These are phyloP conservation scores for Suillus plorans DNA, from an alignment of 768 basidiomycete species.

Conservation along the genomic window DNA sequence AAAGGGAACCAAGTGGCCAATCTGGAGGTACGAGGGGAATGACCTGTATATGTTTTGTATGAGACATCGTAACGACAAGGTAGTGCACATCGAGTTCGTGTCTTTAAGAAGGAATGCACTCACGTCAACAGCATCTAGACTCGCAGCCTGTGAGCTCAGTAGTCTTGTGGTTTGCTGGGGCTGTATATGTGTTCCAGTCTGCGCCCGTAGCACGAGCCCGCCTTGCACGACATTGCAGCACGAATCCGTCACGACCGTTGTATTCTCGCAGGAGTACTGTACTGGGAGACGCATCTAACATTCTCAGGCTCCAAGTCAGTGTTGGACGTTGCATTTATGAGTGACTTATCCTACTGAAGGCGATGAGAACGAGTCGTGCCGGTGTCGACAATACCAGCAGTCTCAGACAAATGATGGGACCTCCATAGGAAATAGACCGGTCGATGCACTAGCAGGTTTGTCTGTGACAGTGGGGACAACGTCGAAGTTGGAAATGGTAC, in stretches of 20 bases:
- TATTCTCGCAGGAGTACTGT: constrained; percentile 66
- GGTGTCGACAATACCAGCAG: too few relatives aligned
- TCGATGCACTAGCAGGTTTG: too few relatives aligned
- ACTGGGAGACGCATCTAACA: constrained; percentile 30
- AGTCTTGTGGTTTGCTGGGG: constrained; percentile 62
- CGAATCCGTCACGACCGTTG: constrained; percentile 52
- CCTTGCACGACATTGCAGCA: constrained; percentile 69
- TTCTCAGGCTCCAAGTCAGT: too few relatives aligned
- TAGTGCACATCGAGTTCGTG: not conserved
- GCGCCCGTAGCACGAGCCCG: constrained; percentile 64
- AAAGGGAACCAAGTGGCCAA: constrained; percentile 74
- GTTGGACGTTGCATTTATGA: too few relatives aligned
- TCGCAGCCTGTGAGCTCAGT: constrained; percentile 77
- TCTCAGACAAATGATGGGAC: too few relatives aligned
- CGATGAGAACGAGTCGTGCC: too few relatives aligned
- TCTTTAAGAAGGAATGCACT: constrained; percentile 24
- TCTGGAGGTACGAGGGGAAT: constrained; percentile 64
- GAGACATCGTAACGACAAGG: not conserved
- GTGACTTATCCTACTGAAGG: too few relatives aligned
- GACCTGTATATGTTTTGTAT: constrained; percentile 39
- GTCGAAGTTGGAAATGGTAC: too few relatives aligned
- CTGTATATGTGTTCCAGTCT: constrained; percentile 70
- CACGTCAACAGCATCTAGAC: constrained; percentile 78
- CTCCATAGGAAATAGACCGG: too few relatives aligned
- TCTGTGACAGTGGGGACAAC: too few relatives aligned